Evolutionary conservation across 805 yeast species (phyloP).

Genomic region (Kazachstania kunashirensis): DNA sequence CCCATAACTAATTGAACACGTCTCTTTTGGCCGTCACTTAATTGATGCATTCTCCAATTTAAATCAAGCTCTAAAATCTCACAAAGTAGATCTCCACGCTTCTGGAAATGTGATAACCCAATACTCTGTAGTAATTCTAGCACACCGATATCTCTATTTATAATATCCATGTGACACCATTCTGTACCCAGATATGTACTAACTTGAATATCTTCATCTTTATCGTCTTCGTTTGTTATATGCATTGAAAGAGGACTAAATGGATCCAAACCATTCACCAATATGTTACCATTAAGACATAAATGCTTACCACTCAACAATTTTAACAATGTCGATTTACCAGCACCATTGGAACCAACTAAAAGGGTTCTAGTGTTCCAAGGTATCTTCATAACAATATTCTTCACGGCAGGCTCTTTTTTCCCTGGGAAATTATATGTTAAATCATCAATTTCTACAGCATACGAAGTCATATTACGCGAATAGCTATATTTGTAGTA

Average conservation of each 20-base stretch:
- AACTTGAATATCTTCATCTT: constrained; percentile 35
- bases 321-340: constrained; percentile 80
- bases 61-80: constrained; percentile 77
- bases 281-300: constrained; percentile 59
- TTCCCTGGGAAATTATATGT: constrained; percentile 58
- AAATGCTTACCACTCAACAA: constrained; percentile 87
- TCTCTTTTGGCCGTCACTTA: constrained; percentile 92
- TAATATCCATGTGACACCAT: constrained; percentile 90
- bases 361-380: constrained; percentile 69
- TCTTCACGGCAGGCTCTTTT: constrained; percentile 54
- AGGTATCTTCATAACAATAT: constrained; percentile 52
- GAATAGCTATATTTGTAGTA: no score
- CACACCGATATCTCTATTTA: constrained; percentile 86
- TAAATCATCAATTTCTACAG: constrained; percentile 55
- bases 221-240: constrained; percentile 29
- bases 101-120: constrained; percentile 68
- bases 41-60: constrained; percentile 83
- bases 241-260: constrained; percentile 46
- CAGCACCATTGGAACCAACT: constrained; percentile 95
- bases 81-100: constrained; percentile 67
- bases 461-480: constrained; percentile 7
- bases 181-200: constrained; percentile 90
- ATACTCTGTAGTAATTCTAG: constrained; percentile 65
- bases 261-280: constrained; percentile 80
- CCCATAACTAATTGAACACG: constrained; percentile 95